phyloP scores from a whole-genome alignment of 768 basidiomycete genomes.

The Mycena olivaceomarginata region DNA sequence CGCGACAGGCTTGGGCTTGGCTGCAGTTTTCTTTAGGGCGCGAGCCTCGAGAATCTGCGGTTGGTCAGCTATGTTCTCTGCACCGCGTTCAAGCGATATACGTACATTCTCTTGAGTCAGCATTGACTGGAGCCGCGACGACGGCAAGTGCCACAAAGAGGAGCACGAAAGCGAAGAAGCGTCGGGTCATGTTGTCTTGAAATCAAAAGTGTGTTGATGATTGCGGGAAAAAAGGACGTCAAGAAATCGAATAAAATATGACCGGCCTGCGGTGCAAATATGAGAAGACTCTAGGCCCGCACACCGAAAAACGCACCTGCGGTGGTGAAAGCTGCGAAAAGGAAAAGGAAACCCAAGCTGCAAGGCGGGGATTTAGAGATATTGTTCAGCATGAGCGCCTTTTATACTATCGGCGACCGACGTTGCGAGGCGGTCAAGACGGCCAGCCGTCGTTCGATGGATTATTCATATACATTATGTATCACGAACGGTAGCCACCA shows the following conservation, averaged over 20 bases:
- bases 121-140: conserved; percentile 16
- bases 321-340: no score
- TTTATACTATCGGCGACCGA: no score
- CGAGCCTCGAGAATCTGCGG: not conserved
- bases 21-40: no score
- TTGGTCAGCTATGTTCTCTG: not conserved
- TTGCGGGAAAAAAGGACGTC: not conserved
- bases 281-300: no score
- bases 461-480: no score
- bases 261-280: not conserved
- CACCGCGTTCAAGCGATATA: not conserved
- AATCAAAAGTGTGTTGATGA: not conserved
- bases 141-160: conserved; percentile 17
- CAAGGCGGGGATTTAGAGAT: no score
- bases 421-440: no score
- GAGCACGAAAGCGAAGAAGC: conserved; percentile 20
- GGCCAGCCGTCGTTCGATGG: no score
- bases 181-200: conserved; percentile 17
- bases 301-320: no score
- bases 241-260: not conserved
- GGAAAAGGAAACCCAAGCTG: no score
- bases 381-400: no score
- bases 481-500: no score
- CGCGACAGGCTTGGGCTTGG: not conserved
- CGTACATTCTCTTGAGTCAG: conserved; percentile 11